A percentile compares a stretch with the other conserved stretches of the same genome.
phyloP scores from a whole-genome alignment of 78 protist genomes.

The Dictyostelium citrinum region DNA sequence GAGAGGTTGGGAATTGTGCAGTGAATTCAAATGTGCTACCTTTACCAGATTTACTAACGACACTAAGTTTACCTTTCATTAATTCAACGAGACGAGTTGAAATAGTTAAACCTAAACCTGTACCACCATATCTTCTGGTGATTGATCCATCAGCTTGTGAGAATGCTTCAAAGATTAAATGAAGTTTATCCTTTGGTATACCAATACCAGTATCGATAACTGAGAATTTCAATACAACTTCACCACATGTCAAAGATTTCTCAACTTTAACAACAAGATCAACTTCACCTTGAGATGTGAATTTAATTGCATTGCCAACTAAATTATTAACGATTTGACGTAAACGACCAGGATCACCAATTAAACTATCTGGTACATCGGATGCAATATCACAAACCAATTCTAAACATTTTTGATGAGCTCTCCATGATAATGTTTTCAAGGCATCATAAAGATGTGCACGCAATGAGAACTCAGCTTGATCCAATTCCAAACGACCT shows the following conservation, averaged over 20 bases:
- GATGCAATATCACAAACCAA: conserved; percentile 59
- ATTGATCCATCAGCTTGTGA: conserved; percentile 86
- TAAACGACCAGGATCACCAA: conserved; percentile 76
- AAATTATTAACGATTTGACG: conserved; percentile 80
- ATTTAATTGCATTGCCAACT: conserved; percentile 80
- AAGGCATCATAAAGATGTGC: conserved; percentile 51
- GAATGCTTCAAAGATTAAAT: conserved; percentile 73
- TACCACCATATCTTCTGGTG: conserved; percentile 86
- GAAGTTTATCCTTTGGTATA: conserved; percentile 72
- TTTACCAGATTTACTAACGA: conserved; percentile 41
- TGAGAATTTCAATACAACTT: not conserved
- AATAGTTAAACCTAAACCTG: conserved; percentile 90
- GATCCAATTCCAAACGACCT: conserved; percentile 72
- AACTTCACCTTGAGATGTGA: conserved; percentile 78
- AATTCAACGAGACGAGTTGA: conserved; percentile 78
- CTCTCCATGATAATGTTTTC: conserved; percentile 66
- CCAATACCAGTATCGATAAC: conserved; percentile 83
- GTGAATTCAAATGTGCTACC: conserved; percentile 70
- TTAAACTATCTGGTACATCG: conserved; percentile 48
- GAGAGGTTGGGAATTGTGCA: conserved; percentile 52
- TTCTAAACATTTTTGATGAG: conserved; percentile 68
- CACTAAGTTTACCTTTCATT: conserved; percentile 80
- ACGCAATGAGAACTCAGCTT: conserved; percentile 39
- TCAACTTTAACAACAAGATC: not conserved
- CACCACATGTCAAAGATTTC: not conserved